Base-by-base conservation (phyloP, 2,329 filamentous ascomycete genomes). In the Penicillium sp. region DNA sequence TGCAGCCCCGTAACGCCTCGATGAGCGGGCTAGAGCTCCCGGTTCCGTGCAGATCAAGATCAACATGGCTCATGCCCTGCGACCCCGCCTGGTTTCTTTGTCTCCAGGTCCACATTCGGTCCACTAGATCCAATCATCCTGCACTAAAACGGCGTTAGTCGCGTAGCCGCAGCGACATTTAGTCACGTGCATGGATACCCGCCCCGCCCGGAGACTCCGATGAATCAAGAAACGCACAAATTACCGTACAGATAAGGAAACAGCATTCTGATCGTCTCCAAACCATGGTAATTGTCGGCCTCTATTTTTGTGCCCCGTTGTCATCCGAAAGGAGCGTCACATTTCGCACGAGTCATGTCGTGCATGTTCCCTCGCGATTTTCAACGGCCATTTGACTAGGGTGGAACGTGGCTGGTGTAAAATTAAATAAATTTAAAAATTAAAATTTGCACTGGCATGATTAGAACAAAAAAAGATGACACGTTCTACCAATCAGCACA, bases 41-140 rank as follows among this genome's bases (percentile, higher is more conserved):
- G 56, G 54, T 57, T 58, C 60, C 54, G 60, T 64, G 61, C 60
- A 65, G 63, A 65, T 65, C 61, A 51, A 54, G 61, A 63, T 65
- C 61, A 64, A 54, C 51, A 53, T 53, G 50, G 42, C 50, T 43
- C 41, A 29, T 33, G 47, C 31, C 25, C 35, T 50, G 35, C 20
- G n/a, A 50, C 48, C 48, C 48, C 48, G 48, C 48, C 20, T 27
- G 9, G 11, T 29, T 50, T 50, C 35, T 50, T 50, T 50, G 27
- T 43, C 41, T 51, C 40, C 37, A 43, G 35, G 23, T 20, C 44
- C 44, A 47, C 20, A 41, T 25, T 42, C 51, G 27, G 44, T 55
- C 54, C 50, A 54, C 54, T 42, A 22, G 18, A 14, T 47, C 58
- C 56, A 61, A 59, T 61, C 58, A 59, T 41, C 11, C 9, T 15